These are phyloP conservation scores for Rhododendron williamsianum DNA, from an alignment of 148 eudicot species.

Conservation along the genomic window DNA sequence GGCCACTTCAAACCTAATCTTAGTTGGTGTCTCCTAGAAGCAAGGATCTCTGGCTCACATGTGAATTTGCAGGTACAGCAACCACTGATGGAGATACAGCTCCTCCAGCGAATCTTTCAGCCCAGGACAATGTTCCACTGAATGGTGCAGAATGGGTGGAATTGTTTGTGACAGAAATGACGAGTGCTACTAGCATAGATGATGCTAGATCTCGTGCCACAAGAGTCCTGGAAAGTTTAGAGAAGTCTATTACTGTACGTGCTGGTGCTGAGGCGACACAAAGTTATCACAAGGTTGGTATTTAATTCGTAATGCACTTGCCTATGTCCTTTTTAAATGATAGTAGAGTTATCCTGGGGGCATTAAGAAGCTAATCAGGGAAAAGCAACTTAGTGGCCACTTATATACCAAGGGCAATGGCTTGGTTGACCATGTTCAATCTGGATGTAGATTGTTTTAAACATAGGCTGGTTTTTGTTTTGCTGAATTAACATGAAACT, in stretches of 20 bases:
- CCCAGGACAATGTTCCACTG: constrained; percentile 29
- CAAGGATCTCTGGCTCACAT: not conserved
- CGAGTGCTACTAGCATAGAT: constrained; percentile 61
- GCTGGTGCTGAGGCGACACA: constrained; percentile 41
- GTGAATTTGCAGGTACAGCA: constrained; percentile 25
- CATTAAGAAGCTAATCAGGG: not conserved
- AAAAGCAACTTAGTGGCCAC: not conserved
- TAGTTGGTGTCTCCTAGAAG: not conserved
- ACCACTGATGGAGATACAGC: constrained; percentile 28
- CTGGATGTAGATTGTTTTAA: not conserved
- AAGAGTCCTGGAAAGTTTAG: constrained; percentile 52
- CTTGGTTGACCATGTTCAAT: not conserved
- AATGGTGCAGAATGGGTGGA: constrained; percentile 86
- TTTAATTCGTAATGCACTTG: not conserved
- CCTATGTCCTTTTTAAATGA: not conserved
- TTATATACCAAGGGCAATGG: not conserved
- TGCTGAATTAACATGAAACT: not conserved
- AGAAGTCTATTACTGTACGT: constrained; percentile 48
- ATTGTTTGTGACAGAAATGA: constrained; percentile 61
- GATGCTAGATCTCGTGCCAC: constrained; percentile 71
- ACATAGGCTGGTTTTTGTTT: not conserved
- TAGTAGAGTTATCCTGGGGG: constrained; percentile 24
- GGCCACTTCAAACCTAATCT: not conserved
- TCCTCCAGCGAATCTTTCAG: constrained; percentile 26
- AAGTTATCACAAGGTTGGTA: constrained; percentile 46